Base-by-base conservation (phyloP, 805 yeast species). In the Candida dajiaensis region DNA sequence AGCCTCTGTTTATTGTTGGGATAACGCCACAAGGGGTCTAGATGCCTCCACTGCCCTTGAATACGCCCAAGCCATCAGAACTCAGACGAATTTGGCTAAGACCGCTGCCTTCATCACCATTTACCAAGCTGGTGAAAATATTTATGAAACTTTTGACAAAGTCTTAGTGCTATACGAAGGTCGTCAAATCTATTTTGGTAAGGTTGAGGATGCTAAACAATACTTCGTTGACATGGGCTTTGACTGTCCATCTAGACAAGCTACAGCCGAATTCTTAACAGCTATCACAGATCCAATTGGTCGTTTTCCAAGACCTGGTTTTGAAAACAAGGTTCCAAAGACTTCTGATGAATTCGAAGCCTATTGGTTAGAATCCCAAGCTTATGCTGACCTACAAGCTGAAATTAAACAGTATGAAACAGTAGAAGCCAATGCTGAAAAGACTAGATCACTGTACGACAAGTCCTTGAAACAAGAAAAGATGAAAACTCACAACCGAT, bases 21-120 rank as follows among this genome's bases (percentile, higher is more conserved):
- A 86, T 69, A 87, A 87, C 59, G 84, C 92, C 6, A 87, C 95
- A 6, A 78, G 94, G 69, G 95, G 95, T 56, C 72, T 87, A 49
- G 95, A 86, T 66, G 76, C 94, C 4, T 85, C 94, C 11, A 85
- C 94, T 38, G 95, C 95, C 3, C 70, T 83, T 52, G 90, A 85
- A 60, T 86, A 80, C 57, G 72, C 84, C 37, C 71, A 78, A 50
- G 83, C 88, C 19, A 70, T 86, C 50, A 80, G 85, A 56, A 74
- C 80, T 3, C 68, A 78, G n/a, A 82, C 89, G 4, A 65, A 71
- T 31, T 65, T 81, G 43, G 63, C 74, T 47, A 70, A 73, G 21
- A 68, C 77, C 2, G 72, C 84, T 8, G 80, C 85, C 2, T 71
- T 81, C 42, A 81, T 84, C 41, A 85, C 92, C 23, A 80, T 84